Evolutionary conservation across 2,329 filamentous ascomycete genomes (phyloP).

Genomic region (Trematosphaeria pertusa): DNA sequence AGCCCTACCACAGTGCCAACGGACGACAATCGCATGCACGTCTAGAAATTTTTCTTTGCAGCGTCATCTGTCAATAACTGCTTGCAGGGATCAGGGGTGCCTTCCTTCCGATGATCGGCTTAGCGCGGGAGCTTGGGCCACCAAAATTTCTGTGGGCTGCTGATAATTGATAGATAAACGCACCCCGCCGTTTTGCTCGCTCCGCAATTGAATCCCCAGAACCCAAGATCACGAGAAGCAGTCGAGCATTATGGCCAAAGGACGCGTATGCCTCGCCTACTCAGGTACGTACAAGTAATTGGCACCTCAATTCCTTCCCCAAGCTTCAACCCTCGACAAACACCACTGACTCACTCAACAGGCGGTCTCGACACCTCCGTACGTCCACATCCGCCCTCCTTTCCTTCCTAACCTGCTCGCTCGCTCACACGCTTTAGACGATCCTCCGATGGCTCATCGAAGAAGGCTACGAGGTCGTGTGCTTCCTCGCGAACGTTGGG

Average conservation of each 20-base stretch:
- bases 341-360: too few species aligned
- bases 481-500: constrained; percentile 64
- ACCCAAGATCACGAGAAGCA: not conserved
- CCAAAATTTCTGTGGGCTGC: constrained; percentile 15
- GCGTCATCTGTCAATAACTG: constrained; percentile 6
- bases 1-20: too few species aligned
- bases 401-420: too few species aligned
- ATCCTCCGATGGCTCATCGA: constrained; percentile 50
- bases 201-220: constrained; percentile 16
- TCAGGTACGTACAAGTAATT: constrained; percentile 41
- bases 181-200: constrained; percentile 8
- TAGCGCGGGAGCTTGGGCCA: constrained; percentile 21
- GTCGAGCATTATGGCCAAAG: constrained; percentile 43
- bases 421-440: constrained; percentile 36
- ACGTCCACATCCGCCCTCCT: too few species aligned
- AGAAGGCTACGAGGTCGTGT: constrained; percentile 68
- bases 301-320: constrained; percentile 9
- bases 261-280: constrained; percentile 59
- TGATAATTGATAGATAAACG: constrained; percentile 11
- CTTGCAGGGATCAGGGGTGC: constrained; percentile 6
- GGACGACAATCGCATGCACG: too few species aligned
- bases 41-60: constrained; percentile 9
- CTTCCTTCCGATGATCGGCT: constrained; percentile 18
- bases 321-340: too few species aligned
- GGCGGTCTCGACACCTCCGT: constrained; percentile 65